Conservation (phyloP, 2,329 filamentous ascomycete genomes). For the Albifimbria verrucaria region DNA sequence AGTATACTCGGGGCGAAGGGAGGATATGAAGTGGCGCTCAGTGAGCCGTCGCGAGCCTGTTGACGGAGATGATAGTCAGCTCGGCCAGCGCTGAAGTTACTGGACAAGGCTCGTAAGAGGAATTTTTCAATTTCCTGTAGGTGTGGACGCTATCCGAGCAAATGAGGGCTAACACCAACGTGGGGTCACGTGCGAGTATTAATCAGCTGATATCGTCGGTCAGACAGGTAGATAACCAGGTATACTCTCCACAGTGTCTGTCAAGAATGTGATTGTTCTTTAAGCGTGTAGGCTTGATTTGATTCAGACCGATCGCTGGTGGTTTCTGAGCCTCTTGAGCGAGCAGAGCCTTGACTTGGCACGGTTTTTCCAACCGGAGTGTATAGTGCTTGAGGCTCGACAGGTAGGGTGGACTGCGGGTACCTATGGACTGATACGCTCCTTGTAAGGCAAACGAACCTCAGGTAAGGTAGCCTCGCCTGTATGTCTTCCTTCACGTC, state of each 20-base stretch:
- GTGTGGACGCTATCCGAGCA: conserved; percentile 41
- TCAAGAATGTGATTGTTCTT: too few species aligned
- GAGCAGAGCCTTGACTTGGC: background rate
- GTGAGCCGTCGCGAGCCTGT: conserved; percentile 35
- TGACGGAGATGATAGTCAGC: conserved; percentile 30
- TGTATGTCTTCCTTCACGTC: too few species aligned
- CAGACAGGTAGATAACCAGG: too few species aligned
- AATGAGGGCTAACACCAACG: conserved; percentile 33
- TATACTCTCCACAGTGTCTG: too few species aligned
- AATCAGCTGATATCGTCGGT: conserved; percentile 26
- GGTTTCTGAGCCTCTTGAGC: too few species aligned
- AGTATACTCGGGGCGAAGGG: conserved; percentile 32
- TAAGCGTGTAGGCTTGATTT: too few species aligned
- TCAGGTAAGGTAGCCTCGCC: too few species aligned
- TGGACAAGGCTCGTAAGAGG: conserved; percentile 32
- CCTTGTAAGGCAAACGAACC: too few species aligned
- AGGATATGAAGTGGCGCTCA: conserved; percentile 32
- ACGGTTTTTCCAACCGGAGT: too few species aligned
- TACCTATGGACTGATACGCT: conserved; percentile 3
- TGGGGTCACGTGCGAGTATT: conserved; percentile 31
- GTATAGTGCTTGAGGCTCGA: too few species aligned
- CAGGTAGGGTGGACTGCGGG: background rate
- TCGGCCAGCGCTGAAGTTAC: conserved; percentile 34
- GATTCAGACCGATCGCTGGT: too few species aligned
- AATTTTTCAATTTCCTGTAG: conserved; percentile 46